Conservation (phyloP, 345 rosid species). For the Citrus glauca region DNA sequence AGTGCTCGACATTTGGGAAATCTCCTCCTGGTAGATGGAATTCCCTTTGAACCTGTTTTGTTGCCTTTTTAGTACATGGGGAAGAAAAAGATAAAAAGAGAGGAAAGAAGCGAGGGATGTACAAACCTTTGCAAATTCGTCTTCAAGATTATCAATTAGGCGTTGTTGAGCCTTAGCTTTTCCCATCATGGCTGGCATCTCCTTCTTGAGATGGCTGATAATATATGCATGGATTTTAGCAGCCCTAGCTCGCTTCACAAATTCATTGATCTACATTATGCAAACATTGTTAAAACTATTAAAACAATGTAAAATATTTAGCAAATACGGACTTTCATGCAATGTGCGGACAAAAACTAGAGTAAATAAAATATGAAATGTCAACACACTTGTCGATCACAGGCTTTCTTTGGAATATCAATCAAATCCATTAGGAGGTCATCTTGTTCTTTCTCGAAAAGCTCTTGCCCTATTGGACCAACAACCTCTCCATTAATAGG, state of each 20-base stretch:
- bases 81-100: not conserved
- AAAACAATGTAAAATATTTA: not conserved
- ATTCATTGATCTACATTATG: constrained; percentile 70
- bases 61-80: too few species aligned
- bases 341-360: too few species aligned
- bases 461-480: constrained; percentile 73
- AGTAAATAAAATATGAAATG: too few species aligned
- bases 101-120: not conserved
- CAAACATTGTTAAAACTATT: too few species aligned
- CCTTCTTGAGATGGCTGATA: constrained; percentile 88
- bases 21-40: constrained; percentile 78
- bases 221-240: constrained; percentile 91
- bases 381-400: constrained; percentile 70
- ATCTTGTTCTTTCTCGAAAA: constrained; percentile 87
- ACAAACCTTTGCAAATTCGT: constrained; percentile 75
- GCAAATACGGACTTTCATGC: too few species aligned
- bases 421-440: constrained; percentile 72
- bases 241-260: constrained; percentile 92
- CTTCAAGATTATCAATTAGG: constrained; percentile 70
- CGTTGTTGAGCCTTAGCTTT: constrained; percentile 85
- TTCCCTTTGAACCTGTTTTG: constrained; percentile 74
- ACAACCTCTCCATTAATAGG: constrained; percentile 49
- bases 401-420: constrained; percentile 87
- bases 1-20: constrained; percentile 81
- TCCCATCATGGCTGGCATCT: constrained; percentile 98